Evolutionary conservation across 768 basidiomycete species (phyloP), one percentile per base, ranked within the genome.

Genomic region (Baorangia bicolor): DNA sequence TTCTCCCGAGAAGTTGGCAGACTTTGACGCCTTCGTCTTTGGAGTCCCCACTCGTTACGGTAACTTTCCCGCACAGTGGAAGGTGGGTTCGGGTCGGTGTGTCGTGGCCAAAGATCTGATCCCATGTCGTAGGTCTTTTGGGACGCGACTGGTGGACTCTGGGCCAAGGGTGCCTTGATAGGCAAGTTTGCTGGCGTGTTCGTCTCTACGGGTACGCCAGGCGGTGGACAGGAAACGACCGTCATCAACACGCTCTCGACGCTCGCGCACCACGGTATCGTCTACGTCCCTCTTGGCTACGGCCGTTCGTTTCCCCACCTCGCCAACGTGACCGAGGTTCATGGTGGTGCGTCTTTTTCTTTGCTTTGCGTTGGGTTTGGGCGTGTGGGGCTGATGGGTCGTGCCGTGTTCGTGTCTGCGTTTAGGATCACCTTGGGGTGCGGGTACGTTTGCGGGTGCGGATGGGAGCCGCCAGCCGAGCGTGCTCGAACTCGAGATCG

Each of bases 161-260:
- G 90, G 89, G 69, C 62, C 2, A 21, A 48, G 0, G 86, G 90
- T 12, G 75, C 70, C 5, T 76, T 94, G 49, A 69, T 76, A 18
- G 91, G 91, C 62, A 95, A 94, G 68, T 85, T 83, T 60, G 91
- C 80, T 0, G 79, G 84, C n/a, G 73, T 83, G 46, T 94, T 93
- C 76, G 82, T 90, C 43, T 86, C 86, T 23, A 85, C 87, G 1
- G 87, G 78, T 0, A 73, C 78, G 16, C 81, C 76, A 11, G 90
- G 91, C 56, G 90, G 92, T 58, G 92, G 92, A 21, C 91, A 93
- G 58, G 88, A 87, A 65, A 55, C 75, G 12, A 88, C 87, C 8
- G 74, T 75, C 49, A 55, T 84, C 51, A 76, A 66, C 56, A 60
- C 74, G 52, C 63, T 90, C 68, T 81, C 81, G 53, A 82, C 87